Conservation (phyloP, 768 basidiomycete species). For the Naganishia vaughanmartiniae region DNA sequence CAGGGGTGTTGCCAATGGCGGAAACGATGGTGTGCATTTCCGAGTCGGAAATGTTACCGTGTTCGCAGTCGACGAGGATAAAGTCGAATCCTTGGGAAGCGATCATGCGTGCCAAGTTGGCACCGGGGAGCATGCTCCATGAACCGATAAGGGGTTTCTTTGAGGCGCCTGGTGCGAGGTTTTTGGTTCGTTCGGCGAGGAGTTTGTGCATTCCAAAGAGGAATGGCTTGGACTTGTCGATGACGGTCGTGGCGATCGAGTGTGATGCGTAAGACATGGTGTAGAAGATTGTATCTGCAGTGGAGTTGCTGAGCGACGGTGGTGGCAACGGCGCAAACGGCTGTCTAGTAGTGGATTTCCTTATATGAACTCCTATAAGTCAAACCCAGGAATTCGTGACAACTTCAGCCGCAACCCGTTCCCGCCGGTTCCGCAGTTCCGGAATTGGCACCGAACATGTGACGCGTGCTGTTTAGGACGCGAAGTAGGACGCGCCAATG, state of each 20-base stretch:
- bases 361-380: neutral
- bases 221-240: constrained; percentile 6
- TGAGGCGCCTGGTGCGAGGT: constrained; percentile 6
- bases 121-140: constrained; percentile 37
- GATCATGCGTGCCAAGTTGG: constrained; percentile 34
- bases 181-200: constrained; percentile 27
- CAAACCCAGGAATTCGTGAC: neutral
- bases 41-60: constrained; percentile 42
- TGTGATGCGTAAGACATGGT: constrained; percentile 32
- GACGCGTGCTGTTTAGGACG: neutral
- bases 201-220: constrained; percentile 33
- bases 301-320: neutral
- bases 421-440: neutral
- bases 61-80: constrained; percentile 37
- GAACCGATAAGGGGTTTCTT: constrained; percentile 33
- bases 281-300: neutral
- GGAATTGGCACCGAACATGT: neutral
- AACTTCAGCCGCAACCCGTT: neutral
- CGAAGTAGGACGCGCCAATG: neutral
- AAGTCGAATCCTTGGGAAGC: constrained; percentile 37
- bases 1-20: constrained; percentile 32
- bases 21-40: constrained; percentile 42
- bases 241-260: constrained; percentile 10
- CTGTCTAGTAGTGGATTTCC: neutral
- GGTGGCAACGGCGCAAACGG: neutral